These are phyloP conservation scores for Furcasterigmium sp. DNA, from an alignment of 2,329 filamentous ascomycete species.

Conservation along the genomic window DNA sequence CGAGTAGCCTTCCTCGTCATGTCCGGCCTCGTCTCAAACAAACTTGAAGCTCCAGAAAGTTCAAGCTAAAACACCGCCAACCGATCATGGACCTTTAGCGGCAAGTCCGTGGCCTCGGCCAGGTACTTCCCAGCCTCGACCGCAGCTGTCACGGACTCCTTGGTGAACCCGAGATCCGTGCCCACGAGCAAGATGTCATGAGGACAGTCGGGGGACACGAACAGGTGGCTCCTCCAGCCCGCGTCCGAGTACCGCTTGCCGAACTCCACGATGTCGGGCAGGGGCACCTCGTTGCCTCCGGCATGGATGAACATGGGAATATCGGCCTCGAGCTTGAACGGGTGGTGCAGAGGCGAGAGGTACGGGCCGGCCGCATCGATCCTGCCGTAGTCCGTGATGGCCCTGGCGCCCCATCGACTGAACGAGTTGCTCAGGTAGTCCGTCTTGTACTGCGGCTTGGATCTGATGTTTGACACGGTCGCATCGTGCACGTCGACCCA, in stretches of 20 bases:
- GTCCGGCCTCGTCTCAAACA: too few relatives aligned
- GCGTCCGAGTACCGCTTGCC: constrained; percentile 7
- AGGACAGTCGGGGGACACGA: constrained; percentile 9
- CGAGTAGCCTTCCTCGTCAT: too few relatives aligned
- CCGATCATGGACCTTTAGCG: too few relatives aligned
- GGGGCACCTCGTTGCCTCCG: constrained; percentile 15
- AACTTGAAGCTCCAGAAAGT: too few relatives aligned
- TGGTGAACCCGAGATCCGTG: constrained; percentile 13
- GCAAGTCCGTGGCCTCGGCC: not conserved
- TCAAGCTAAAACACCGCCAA: too few relatives aligned
- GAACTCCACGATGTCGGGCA: constrained; percentile 15
- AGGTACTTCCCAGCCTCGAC: constrained; percentile 7
- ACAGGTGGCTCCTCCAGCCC: constrained; percentile 13
- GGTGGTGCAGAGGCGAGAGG: not conserved
- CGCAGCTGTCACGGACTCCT: constrained; percentile 11
- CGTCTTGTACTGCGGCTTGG: not conserved
- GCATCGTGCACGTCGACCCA: not conserved
- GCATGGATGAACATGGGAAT: constrained; percentile 17
- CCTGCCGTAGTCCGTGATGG: not conserved
- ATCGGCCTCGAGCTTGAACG: not conserved
- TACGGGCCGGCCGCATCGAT: not conserved
- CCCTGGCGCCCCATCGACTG: not conserved
- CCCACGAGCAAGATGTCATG: constrained; percentile 18
- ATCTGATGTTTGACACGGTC: not conserved
- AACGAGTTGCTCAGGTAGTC: not conserved